These are phyloP conservation scores for Erysimum cheiranthoides DNA, from an alignment of 345 rosid species.

Conservation along the genomic window DNA sequence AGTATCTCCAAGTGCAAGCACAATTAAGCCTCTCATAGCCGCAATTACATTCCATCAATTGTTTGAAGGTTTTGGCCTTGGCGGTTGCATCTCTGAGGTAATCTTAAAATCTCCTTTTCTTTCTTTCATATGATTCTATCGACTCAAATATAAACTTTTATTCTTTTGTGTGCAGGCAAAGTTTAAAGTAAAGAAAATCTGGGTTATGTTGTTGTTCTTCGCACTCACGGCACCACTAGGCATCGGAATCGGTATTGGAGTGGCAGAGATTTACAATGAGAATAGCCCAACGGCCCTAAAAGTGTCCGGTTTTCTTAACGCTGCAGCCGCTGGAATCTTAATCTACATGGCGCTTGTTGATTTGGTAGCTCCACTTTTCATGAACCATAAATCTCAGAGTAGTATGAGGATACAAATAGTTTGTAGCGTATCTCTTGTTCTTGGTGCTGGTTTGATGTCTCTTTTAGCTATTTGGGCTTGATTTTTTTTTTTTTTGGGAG, in stretches of 20 bases:
- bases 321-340: constrained; percentile 65
- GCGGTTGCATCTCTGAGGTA: constrained; percentile 70
- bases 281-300: constrained; percentile 56
- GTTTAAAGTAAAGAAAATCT: constrained; percentile 36
- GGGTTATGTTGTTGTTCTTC: constrained; percentile 59
- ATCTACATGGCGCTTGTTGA: constrained; percentile 73
- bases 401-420: constrained; percentile 46
- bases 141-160: neutral
- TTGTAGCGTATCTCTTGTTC: constrained; percentile 46
- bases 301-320: constrained; percentile 60
- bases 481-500: neutral
- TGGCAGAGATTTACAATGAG: constrained; percentile 51
- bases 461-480: constrained; percentile 70
- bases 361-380: constrained; percentile 59
- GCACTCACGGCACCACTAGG: constrained; percentile 66
- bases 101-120: neutral
- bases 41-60: constrained; percentile 75
- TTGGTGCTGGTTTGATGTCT: constrained; percentile 70
- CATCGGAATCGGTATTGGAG: constrained; percentile 59
- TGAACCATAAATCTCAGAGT: constrained; percentile 49
- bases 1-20: constrained; percentile 54
- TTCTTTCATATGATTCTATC: neutral
- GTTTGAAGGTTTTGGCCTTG: constrained; percentile 78
- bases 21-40: constrained; percentile 58
- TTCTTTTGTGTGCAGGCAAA: constrained; percentile 45